Base-by-base conservation (phyloP, 2,329 filamentous ascomycete genomes). In the Aspergillus neotritici region DNA sequence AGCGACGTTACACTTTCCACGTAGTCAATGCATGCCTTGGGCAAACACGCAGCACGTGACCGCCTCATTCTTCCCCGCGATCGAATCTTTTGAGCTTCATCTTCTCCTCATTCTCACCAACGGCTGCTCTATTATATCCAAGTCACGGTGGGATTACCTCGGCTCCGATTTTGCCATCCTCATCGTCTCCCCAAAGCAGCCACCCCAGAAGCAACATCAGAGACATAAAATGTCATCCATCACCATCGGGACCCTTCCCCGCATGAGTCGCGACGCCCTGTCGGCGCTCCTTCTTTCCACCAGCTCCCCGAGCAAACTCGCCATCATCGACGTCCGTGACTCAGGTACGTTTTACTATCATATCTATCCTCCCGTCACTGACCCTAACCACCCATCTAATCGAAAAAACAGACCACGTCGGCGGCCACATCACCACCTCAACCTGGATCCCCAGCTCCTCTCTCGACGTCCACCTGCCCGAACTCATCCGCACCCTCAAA, bases 251-350 rank as follows among this genome's bases (percentile, higher is more conserved):
- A 75, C 68, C 35, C 75, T 94, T 29, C 71, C 77, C 55, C 82
- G 80, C 61, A 82, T 94, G 56, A 76, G 78, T 8, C 82, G 83
- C 30, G 74, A 84, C 50, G 69, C 75, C n/a, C 80, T 94, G 40
- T 81, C 85, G 0, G 68, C 78, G 14, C 73, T 81, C 39, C 75
- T 91, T 12, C 74, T 82, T 16, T 71, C 74, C 11, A 70, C 74
- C 54, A 66, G 57, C 40, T 59, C 64, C 37, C 46, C 68, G 64
- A 44, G 69, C 64, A 58, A 75, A 37, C 48, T 89, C 44, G 87
- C 87, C 8, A 74, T 97, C 31, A 78, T 97, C 46, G 93, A 97
- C 64, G 93, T 97, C 6, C 82, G 93, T 45, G 93, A 96, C 64
- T 82, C 83, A 53, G 84, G 84, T 86, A 66, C 42, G 70, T 34